A percentile compares a stretch with the other conserved stretches of the same genome.
These are phyloP conservation scores for Blastocystis sp. DNA, from an alignment of 352 stramenopile species.

Conservation along the genomic window DNA sequence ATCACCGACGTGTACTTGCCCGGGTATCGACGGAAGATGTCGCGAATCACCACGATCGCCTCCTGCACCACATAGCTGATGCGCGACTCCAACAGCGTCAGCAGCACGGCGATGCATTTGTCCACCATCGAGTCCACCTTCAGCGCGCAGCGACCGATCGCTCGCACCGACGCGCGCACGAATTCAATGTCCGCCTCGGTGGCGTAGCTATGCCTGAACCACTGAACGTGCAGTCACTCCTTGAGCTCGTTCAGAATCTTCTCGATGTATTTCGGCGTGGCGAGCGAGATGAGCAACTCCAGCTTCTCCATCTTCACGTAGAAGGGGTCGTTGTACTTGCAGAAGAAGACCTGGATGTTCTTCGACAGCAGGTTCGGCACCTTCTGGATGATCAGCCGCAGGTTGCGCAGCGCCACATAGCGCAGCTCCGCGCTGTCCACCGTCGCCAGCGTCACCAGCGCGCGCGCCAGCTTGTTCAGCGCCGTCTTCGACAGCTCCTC, in stretches of 20 bases:
- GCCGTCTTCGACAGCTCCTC: constrained; percentile 69
- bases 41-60: constrained; percentile 97
- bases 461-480: constrained; percentile 87
- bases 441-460: constrained; percentile 89
- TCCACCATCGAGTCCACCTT: constrained; percentile 94
- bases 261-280: constrained; percentile 95
- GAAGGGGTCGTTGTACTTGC: constrained; percentile 99
- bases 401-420: constrained; percentile 96
- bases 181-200: constrained; percentile 98
- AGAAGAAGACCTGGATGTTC: constrained; percentile 90
- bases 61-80: constrained; percentile 96
- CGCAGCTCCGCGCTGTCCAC: constrained; percentile 95
- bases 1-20: constrained; percentile 99
- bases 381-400: constrained; percentile 98
- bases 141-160: constrained; percentile 93
- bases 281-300: constrained; percentile 97
- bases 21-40: constrained; percentile 98
- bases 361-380: constrained; percentile 88
- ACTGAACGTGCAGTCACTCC: constrained; percentile 77
- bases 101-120: constrained; percentile 94
- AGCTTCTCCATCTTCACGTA: constrained; percentile 98
- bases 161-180: constrained; percentile 91
- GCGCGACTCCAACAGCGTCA: constrained; percentile 91
- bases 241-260: constrained; percentile 96
- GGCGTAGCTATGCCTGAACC: constrained; percentile 76